A percentile compares a stretch with the other conserved stretches of the same genome.
phyloP scores from a whole-genome alignment of 305 asterid species.

The Rubia peregrina region DNA sequence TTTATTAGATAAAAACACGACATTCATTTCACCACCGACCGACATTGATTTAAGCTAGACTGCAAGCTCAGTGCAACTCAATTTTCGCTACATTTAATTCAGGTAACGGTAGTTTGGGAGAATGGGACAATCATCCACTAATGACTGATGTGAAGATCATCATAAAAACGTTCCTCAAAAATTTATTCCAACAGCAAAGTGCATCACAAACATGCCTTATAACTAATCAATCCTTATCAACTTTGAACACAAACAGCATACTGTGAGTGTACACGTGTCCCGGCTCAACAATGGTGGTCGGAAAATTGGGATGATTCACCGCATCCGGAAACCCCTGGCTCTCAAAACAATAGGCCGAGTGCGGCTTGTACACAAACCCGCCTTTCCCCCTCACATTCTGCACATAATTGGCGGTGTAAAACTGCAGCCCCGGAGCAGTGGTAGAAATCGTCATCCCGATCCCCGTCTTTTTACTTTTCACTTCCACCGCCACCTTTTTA shows the following conservation, averaged over 20 bases:
- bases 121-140: background rate
- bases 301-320: slow-evolving; percentile 71
- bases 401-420: slow-evolving; percentile 53
- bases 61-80: no score
- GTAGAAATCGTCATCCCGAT: slow-evolving; percentile 55
- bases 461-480: slow-evolving; percentile 45
- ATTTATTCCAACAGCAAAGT: background rate
- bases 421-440: slow-evolving; percentile 55
- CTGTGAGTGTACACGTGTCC: slow-evolving; percentile 43
- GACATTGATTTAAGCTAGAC: no score
- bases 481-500: slow-evolving; percentile 37
- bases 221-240: background rate
- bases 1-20: no score
- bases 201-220: background rate
- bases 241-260: slow-evolving; percentile 39
- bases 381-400: slow-evolving; percentile 51
- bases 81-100: no score
- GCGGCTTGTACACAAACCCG: slow-evolving; percentile 48
- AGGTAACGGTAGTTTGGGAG: no score
- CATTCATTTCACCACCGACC: no score
- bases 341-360: slow-evolving; percentile 70
- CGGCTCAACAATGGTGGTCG: slow-evolving; percentile 49
- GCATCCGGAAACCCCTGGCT: slow-evolving; percentile 86
- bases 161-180: background rate
- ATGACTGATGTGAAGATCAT: background rate